Evolutionary conservation across 2,329 filamentous ascomycete species (phyloP).

Genomic region (Botrytis fabae): DNA sequence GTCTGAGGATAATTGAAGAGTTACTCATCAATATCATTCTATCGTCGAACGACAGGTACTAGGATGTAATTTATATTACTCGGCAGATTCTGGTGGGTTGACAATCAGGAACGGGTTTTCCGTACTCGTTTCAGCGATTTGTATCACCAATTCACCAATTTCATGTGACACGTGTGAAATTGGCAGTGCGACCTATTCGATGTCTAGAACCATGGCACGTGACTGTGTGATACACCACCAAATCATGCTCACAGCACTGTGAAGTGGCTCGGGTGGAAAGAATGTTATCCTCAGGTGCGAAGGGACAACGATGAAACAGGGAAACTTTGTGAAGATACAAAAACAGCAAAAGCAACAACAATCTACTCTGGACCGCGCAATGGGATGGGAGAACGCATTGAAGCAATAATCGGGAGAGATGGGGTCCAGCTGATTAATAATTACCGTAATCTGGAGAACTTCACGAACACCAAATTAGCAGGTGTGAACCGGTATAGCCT

Average conservation of each 20-base stretch:
- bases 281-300: background rate
- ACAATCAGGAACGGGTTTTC: slow-evolving; percentile 22
- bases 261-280: background rate
- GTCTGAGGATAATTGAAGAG: slow-evolving; percentile 16
- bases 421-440: background rate
- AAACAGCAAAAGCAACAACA: background rate
- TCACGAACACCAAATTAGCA: background rate
- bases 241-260: background rate
- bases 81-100: slow-evolving; percentile 11
- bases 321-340: background rate
- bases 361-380: background rate
- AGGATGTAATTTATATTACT: slow-evolving; percentile 15
- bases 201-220: background rate
- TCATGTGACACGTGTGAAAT: background rate
- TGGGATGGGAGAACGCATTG: background rate
- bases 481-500: background rate
- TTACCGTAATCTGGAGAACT: background rate
- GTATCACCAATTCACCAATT: slow-evolving; percentile 1
- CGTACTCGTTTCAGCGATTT: slow-evolving; percentile 1
- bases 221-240: background rate
- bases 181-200: background rate
- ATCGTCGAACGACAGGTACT: slow-evolving; percentile 20
- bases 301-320: background rate
- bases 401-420: background rate
- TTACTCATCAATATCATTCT: background rate